phyloP scores from a whole-genome alignment of 148 eudicot species.

The Silene uniflora region DNA sequence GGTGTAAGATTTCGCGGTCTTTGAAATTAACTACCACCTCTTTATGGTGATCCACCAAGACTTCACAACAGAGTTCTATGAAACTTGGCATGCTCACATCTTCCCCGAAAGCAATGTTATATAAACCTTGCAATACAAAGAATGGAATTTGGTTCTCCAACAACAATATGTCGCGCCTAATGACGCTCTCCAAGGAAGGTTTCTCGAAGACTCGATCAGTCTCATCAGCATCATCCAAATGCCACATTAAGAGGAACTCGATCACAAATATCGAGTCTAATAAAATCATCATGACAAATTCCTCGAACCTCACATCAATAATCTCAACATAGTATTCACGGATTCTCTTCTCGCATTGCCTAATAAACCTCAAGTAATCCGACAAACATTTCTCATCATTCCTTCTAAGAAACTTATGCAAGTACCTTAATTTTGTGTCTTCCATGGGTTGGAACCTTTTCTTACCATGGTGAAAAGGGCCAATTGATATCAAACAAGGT shows the following conservation, averaged over 20 bases:
- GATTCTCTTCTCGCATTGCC: conserved; percentile 9
- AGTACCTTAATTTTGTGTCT: conserved; percentile 24
- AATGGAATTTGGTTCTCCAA: conserved; percentile 28
- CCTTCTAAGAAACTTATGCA: conserved; percentile 20
- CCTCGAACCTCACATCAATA: conserved; percentile 1
- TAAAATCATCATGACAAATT: conserved; percentile 23
- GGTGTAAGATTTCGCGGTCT: conserved; percentile 10
- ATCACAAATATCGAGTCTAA: conserved; percentile 22
- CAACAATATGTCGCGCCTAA: conserved; percentile 22
- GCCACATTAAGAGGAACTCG: conserved; percentile 25
- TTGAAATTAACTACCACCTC: conserved; percentile 12
- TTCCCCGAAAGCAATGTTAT: conserved; percentile 17
- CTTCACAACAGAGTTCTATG: conserved; percentile 6
- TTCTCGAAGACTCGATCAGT: conserved; percentile 19
- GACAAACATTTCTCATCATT: conserved; percentile 5
- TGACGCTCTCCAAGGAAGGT: conserved; percentile 19
- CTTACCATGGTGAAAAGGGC: conserved; percentile 17
- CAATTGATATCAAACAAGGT: conserved; percentile 24
- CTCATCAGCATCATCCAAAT: conserved; percentile 14
- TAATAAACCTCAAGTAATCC: conserved; percentile 18
- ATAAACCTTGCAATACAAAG: conserved; percentile 23
- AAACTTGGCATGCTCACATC: conserved; percentile 8
- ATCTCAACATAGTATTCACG: conserved; percentile 21
- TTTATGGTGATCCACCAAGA: conserved; percentile 1
- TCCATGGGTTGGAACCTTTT: conserved; percentile 20